Conservation (phyloP, 306 rosid species). For the Prunus mume region DNA sequence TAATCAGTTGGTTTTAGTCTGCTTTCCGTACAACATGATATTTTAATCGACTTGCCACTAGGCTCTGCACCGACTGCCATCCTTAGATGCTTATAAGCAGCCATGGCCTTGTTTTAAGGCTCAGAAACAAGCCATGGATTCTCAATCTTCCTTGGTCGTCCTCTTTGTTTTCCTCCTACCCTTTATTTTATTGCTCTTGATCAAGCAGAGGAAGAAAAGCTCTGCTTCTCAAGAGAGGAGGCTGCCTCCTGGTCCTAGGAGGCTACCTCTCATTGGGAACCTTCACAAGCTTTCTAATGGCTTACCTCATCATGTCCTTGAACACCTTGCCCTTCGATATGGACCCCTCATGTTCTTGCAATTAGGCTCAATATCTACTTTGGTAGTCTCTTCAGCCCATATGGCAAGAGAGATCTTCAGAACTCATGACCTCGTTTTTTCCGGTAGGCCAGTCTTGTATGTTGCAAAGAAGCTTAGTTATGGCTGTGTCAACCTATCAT, state of each 20-base stretch:
- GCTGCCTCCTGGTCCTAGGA: constrained; percentile 40
- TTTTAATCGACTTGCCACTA: no score
- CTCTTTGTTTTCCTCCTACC: constrained; percentile 17
- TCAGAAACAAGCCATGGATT: not conserved
- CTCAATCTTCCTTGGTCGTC: not conserved
- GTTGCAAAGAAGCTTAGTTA: constrained; percentile 26
- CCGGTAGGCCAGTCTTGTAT: constrained; percentile 35
- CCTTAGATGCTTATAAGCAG: no score
- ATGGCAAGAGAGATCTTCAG: constrained; percentile 44
- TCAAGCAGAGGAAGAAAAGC: constrained; percentile 6
- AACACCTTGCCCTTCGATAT: constrained; percentile 25
- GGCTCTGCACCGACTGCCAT: no score
- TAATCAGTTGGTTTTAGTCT: not conserved
- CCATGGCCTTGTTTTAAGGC: not conserved
- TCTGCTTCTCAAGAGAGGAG: not conserved
- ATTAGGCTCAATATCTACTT: constrained; percentile 35
- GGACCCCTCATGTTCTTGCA: constrained; percentile 56
- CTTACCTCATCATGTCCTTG: constrained; percentile 32
- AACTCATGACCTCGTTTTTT: constrained; percentile 39
- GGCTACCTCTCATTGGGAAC: constrained; percentile 52
- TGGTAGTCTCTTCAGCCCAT: constrained; percentile 47
- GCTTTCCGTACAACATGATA: no score
- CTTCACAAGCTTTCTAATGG: constrained; percentile 42
- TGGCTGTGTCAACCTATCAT: constrained; percentile 18
- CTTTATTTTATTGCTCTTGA: not conserved